These are phyloP conservation scores for Penicillium sp. DNA, from an alignment of 2,329 filamentous ascomycete genomes.

Conservation along the genomic window DNA sequence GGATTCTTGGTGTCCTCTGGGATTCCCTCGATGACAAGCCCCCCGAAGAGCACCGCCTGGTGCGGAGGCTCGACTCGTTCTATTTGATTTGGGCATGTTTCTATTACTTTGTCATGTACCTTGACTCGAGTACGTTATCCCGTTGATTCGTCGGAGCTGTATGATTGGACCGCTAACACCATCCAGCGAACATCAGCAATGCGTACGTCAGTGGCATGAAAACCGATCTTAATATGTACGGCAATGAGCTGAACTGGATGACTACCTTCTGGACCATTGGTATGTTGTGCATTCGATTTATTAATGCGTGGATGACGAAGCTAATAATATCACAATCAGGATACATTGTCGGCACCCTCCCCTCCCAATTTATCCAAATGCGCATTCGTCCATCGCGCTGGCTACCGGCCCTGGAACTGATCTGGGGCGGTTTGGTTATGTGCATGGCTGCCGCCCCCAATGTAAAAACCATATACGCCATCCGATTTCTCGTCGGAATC, in stretches of 20 bases:
- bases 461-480: constrained; percentile 10
- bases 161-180: neutral
- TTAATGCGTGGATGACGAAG: neutral
- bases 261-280: constrained; percentile 14
- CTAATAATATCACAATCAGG: neutral
- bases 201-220: constrained; percentile 63
- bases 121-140: constrained; percentile 11
- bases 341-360: constrained; percentile 8
- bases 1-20: constrained; percentile 9
- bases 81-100: constrained; percentile 14
- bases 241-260: constrained; percentile 62
- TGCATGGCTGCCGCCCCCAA: constrained; percentile 14
- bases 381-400: constrained; percentile 6
- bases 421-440: constrained; percentile 13
- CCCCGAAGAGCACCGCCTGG: constrained; percentile 11
- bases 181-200: constrained; percentile 67
- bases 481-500: constrained; percentile 13
- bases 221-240: constrained; percentile 55
- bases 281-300: neutral
- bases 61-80: constrained; percentile 10
- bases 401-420: constrained; percentile 12
- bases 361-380: constrained; percentile 11
- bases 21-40: constrained; percentile 13
- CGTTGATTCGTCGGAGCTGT: neutral
- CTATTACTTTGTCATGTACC: constrained; percentile 15